Evolutionary conservation across 257 asterid species (phyloP).

Genomic region (Nicotiana tomentosiformis): DNA sequence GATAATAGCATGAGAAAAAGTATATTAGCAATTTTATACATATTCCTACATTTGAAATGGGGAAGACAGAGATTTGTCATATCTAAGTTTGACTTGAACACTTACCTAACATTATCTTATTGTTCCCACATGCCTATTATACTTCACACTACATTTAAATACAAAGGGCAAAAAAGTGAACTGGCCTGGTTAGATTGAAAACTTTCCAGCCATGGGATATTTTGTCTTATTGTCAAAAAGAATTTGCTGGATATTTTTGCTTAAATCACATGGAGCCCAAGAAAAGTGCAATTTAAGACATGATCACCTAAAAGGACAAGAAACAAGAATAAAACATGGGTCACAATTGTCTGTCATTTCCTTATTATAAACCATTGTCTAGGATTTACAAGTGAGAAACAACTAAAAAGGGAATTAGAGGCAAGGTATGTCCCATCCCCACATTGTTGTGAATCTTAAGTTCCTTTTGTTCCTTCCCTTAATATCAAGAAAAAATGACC

Average conservation of each 20-base stretch:
- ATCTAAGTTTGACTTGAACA: slow-evolving; percentile 8
- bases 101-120: slow-evolving; percentile 3
- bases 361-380: slow-evolving; percentile 4
- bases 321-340: slow-evolving; percentile 23
- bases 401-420: slow-evolving; percentile 14
- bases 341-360: slow-evolving; percentile 14
- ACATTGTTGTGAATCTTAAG: slow-evolving; percentile 5
- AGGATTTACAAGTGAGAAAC: slow-evolving; percentile 16
- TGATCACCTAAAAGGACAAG: slow-evolving; percentile 21
- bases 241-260: neutral
- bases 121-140: neutral
- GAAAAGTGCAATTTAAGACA: slow-evolving; percentile 23
- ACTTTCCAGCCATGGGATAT: slow-evolving; percentile 20
- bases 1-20: neutral
- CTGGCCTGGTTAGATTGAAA: neutral
- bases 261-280: slow-evolving; percentile 33
- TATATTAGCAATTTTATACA: neutral
- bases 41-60: neutral
- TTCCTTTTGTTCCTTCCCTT: slow-evolving; percentile 17
- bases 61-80: neutral
- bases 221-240: slow-evolving; percentile 14
- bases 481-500: slow-evolving; percentile 10
- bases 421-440: slow-evolving; percentile 22
- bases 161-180: neutral
- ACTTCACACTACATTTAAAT: neutral